Percentiles rank a stretch among this genome's conserved stretches.
phyloP scores from a whole-genome alignment of 2,329 filamentous ascomycete genomes.

The Sporothrix dimorphospora region DNA sequence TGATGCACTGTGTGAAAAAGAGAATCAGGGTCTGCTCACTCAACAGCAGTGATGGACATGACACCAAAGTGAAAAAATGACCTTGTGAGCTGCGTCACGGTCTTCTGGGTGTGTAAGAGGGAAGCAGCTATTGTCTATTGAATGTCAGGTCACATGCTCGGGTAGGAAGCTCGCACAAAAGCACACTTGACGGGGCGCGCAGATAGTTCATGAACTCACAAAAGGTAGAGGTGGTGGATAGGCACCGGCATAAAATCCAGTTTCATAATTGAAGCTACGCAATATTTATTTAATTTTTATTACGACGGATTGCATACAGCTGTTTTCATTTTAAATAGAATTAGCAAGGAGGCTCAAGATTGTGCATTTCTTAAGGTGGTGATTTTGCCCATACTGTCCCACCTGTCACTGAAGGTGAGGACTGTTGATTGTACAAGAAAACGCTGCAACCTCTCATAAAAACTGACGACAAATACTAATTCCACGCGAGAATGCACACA shows the following conservation, averaged over 20 bases:
- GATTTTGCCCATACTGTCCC: too few relatives aligned
- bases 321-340: too few relatives aligned
- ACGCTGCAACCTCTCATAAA: background rate
- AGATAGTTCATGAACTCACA: background rate
- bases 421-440: too few relatives aligned
- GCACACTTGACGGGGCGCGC: background rate
- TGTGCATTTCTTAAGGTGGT: too few relatives aligned
- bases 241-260: too few relatives aligned
- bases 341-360: too few relatives aligned
- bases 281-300: too few relatives aligned
- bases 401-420: too few relatives aligned
- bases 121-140: background rate
- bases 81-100: background rate
- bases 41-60: background rate
- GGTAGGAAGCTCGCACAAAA: background rate
- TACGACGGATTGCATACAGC: too few relatives aligned
- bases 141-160: background rate
- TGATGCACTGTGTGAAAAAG: background rate
- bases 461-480: background rate
- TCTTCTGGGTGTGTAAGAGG: background rate
- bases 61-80: background rate
- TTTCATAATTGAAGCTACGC: too few relatives aligned
- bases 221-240: background rate
- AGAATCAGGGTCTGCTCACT: background rate
- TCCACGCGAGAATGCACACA: background rate